Evolutionary conservation across 371 early-diverging fungal species (phyloP).

Genomic region (Chytridium lagenaria): DNA sequence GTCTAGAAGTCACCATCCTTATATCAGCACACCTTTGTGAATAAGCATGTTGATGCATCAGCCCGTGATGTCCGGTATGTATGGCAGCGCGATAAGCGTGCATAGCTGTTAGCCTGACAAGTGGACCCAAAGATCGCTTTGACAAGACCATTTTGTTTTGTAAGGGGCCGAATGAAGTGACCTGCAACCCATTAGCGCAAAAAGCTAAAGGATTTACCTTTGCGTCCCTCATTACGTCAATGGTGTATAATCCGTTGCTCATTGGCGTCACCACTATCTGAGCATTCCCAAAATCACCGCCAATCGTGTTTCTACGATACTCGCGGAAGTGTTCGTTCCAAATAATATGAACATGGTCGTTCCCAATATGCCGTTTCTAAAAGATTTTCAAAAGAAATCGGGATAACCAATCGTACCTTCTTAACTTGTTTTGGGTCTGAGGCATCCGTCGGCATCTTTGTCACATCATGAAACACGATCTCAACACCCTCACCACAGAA

Average conservation of each 20-base stretch:
- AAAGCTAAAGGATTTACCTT: constrained; percentile 51
- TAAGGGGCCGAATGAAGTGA: constrained; percentile 85
- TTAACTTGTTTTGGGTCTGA: constrained; percentile 83
- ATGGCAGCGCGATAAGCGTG: constrained; percentile 63
- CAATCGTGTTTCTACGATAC: constrained; percentile 86
- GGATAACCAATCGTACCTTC: constrained; percentile 63
- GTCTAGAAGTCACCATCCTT: constrained; percentile 62
- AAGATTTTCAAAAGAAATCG: constrained; percentile 4
- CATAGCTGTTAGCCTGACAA: constrained; percentile 86
- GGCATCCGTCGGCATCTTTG: constrained; percentile 85
- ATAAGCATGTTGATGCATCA: constrained; percentile 47
- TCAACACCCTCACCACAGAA: constrained; percentile 83
- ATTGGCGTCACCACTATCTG: constrained; percentile 89
- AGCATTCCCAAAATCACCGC: constrained; percentile 97
- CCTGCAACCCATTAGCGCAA: constrained; percentile 35
- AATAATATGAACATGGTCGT: constrained; percentile 96
- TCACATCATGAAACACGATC: constrained; percentile 91
- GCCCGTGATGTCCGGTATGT: constrained; percentile 18
- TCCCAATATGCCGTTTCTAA: constrained; percentile 96
- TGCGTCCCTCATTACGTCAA: constrained; percentile 77
- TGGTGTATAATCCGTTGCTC: constrained; percentile 67
- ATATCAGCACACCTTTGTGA: constrained; percentile 66
- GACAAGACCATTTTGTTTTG: constrained; percentile 82
- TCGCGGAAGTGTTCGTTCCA: constrained; percentile 93
- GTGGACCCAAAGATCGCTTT: constrained; percentile 72